phyloP scores from a whole-genome alignment of 2,329 filamentous ascomycete species.

The Penicillium sp. region DNA sequence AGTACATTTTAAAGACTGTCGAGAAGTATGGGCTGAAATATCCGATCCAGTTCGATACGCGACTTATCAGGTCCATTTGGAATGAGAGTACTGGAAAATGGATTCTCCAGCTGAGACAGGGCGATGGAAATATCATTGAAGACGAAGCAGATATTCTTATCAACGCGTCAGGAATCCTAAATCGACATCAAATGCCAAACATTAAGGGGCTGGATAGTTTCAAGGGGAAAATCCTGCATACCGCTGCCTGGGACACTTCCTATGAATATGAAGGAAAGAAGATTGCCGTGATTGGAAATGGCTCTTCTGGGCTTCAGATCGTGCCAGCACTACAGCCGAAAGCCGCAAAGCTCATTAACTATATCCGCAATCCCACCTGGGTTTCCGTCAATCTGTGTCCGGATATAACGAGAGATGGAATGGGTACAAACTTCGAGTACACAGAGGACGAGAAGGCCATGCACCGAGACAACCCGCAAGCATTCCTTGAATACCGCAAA shows the following conservation, averaged over 20 bases:
- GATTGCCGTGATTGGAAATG: conserved; percentile 31
- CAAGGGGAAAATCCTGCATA: conserved; percentile 36
- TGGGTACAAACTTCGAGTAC: conserved; percentile 22
- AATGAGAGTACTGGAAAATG: neutral
- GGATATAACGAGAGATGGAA: conserved; percentile 26
- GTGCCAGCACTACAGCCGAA: conserved; percentile 18
- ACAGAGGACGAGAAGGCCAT: conserved; percentile 27
- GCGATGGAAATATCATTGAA: neutral
- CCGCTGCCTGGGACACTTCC: conserved; percentile 35
- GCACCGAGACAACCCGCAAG: conserved; percentile 21
- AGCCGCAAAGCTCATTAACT: conserved; percentile 29
- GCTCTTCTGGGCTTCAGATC: conserved; percentile 43
- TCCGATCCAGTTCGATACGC: neutral
- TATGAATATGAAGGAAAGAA: conserved; percentile 26
- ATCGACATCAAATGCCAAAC: conserved; percentile 28
- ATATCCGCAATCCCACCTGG: conserved; percentile 35
- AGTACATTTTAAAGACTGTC: neutral
- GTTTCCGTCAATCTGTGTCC: conserved; percentile 26
- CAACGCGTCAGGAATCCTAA: conserved; percentile 31
- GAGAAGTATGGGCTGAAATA: neutral
- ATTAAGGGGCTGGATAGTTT: conserved; percentile 33
- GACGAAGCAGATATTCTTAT: conserved; percentile 30
- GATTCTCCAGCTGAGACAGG: neutral
- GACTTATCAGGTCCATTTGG: neutral
- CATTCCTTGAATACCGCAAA: conserved; percentile 5